Base-by-base conservation (phyloP, 1,139 yeast species). In the Scheffersomyces parashehatae region DNA sequence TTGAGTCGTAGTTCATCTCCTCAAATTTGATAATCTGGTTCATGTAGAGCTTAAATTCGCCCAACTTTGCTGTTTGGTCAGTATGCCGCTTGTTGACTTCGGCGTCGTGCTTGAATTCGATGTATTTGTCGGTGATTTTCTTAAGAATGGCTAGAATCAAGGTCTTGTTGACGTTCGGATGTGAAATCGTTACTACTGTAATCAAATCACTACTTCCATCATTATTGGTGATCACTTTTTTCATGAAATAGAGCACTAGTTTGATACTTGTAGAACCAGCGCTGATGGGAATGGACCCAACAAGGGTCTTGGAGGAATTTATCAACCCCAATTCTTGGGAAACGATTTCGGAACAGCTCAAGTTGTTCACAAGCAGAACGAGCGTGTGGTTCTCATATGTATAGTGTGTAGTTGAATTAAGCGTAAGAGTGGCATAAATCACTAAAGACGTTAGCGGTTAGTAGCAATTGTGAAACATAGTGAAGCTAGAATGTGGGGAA, bases 291-390 rank as follows among this genome's bases (percentile, higher is more conserved):
- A 74, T 67, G 28, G 73, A 68, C 2, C 80, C 80, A 13, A 74
- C 67, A 29, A 75, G 62, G 1, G 78, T 73, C 47, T 64, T 71
- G 29, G 75, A 66, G 2, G 81, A 67, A 56, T 79, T 79, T 36
- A 80, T 76, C 24, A 73, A 61, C 2, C 83, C 83, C 38, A 80
- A 58, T 47, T 79, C 83, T 53, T 75, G 80, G n/a, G 82, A 75
- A 3, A 79, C 67, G 5, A 77, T 61, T 52, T 79, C 84, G 2
- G 79, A 70, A 51, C 82, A 79, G 52, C 78, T 79, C 42, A 77
- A 60, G 47, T 70, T 70, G 39, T 68, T 64, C 24, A 72, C 52
- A 11, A 60, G 52, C 38, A 71, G 72, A 1, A 67, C 65, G 32
- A 79, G 59, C 40, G 64, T 68, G 44, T 63, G 61, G 56, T 78